Conservation (phyloP, 441 rosid species). For the Mallotus repandus region DNA sequence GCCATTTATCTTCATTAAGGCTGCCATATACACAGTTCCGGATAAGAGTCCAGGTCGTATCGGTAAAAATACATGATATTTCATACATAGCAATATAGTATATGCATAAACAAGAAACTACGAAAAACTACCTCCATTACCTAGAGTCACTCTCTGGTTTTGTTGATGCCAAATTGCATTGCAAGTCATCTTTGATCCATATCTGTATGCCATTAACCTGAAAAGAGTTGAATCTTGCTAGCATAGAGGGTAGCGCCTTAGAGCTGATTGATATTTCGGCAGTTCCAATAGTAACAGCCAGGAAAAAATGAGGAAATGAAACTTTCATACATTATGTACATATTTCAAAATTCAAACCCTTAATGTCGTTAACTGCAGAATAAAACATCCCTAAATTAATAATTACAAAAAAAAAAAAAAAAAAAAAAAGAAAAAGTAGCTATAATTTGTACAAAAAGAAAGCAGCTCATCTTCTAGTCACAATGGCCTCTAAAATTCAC, state of each 20-base stretch:
- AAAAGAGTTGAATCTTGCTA: too few species aligned
- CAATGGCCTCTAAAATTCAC: background rate
- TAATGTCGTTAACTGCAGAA: too few species aligned
- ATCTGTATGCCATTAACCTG: too few species aligned
- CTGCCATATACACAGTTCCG: constrained; percentile 5
- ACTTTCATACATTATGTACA: background rate
- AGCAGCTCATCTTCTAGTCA: background rate
- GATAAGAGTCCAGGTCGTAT: constrained; percentile 1
- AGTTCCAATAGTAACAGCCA: background rate
- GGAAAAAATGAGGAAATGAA: background rate
- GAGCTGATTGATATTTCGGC: too few species aligned
- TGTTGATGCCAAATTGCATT: background rate
- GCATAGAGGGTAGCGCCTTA: too few species aligned
- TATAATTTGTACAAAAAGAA: background rate
- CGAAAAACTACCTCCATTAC: background rate
- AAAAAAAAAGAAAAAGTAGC: background rate
- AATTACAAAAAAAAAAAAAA: background rate
- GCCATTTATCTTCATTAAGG: constrained; percentile 14
- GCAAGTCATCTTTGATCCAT: background rate
- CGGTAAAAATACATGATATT: background rate
- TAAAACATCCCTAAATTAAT: background rate
- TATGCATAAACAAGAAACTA: background rate
- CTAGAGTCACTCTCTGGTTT: background rate
- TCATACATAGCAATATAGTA: background rate
- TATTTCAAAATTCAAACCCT: background rate